Conservation (phyloP, 1,284 basidiomycete species). For the Earliella scabrosa region DNA sequence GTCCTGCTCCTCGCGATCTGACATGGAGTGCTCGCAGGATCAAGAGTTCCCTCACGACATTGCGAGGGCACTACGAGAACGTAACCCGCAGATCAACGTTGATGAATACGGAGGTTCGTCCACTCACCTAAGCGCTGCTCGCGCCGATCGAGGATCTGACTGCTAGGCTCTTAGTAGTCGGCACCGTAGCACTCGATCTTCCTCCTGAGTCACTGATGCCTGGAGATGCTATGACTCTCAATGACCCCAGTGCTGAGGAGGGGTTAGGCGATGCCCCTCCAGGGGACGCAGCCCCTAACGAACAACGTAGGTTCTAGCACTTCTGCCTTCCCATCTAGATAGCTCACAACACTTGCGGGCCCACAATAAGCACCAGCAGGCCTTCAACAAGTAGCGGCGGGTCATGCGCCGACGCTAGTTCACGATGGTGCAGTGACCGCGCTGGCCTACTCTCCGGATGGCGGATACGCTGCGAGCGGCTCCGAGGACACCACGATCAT, state of each 20-base stretch:
- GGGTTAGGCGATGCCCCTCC: no score
- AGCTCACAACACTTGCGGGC: no score
- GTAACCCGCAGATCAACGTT: constrained; percentile 4
- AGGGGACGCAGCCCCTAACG: no score
- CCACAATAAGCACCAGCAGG: no score
- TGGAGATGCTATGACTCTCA: not conserved
- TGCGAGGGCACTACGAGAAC: not conserved
- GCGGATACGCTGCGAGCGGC: constrained; percentile 27
- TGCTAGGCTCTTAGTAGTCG: constrained; percentile 1
- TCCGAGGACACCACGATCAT: constrained; percentile 26
- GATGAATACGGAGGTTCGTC: constrained; percentile 10
- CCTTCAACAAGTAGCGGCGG: no score
- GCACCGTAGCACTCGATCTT: constrained; percentile 2
- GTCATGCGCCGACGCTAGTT: not conserved
- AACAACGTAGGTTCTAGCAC: no score
- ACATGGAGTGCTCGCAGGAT: not conserved
- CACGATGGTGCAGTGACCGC: constrained; percentile 22
- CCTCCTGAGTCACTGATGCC: not conserved
- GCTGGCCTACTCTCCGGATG: constrained; percentile 27
- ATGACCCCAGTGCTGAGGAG: not conserved
- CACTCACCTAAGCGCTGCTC: not conserved
- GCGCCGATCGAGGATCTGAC: no score
- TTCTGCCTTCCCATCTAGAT: no score
- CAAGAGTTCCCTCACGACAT: constrained; percentile 9
- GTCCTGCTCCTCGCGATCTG: no score